Percentiles rank a stretch among this genome's conserved stretches.
phyloP scores from a whole-genome alignment of 495 filamentous ascomycete species.

The Bacidia rubella region DNA sequence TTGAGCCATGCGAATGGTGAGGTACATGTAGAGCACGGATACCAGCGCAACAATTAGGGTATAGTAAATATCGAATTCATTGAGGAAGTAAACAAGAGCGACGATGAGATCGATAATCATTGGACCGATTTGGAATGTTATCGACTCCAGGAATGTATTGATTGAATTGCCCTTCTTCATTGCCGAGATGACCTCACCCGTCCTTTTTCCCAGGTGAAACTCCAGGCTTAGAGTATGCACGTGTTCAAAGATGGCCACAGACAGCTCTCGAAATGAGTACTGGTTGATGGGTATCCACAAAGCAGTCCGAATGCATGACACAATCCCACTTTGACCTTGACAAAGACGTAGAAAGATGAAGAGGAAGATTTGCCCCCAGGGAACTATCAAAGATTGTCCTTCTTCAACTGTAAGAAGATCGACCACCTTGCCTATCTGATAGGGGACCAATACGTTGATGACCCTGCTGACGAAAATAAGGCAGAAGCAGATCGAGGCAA shows the following conservation, averaged over 20 bases:
- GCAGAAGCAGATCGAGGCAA: constrained; percentile 66
- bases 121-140: constrained; percentile 88
- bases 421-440: constrained; percentile 62
- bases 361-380: constrained; percentile 59
- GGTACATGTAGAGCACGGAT: constrained; percentile 91
- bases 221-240: constrained; percentile 90
- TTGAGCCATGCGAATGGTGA: constrained; percentile 90
- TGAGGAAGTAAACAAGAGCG: constrained; percentile 73
- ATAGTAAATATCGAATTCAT: constrained; percentile 74
- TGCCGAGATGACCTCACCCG: constrained; percentile 87
- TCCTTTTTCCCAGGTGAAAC: constrained; percentile 93
- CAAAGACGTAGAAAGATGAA: constrained; percentile 74
- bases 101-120: constrained; percentile 86
- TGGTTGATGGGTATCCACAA: constrained; percentile 95
- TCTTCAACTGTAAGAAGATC: constrained; percentile 44
- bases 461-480: constrained; percentile 63
- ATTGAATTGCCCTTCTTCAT: constrained; percentile 92
- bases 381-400: constrained; percentile 34
- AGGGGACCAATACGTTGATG: constrained; percentile 69
- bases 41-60: constrained; percentile 82
- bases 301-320: constrained; percentile 66
- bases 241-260: constrained; percentile 90
- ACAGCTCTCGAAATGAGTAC: constrained; percentile 89
- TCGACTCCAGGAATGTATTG: constrained; percentile 90
- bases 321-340: constrained; percentile 74